Conservation (phyloP, 805 yeast genomes). For the Candida pseudofarinosa region DNA sequence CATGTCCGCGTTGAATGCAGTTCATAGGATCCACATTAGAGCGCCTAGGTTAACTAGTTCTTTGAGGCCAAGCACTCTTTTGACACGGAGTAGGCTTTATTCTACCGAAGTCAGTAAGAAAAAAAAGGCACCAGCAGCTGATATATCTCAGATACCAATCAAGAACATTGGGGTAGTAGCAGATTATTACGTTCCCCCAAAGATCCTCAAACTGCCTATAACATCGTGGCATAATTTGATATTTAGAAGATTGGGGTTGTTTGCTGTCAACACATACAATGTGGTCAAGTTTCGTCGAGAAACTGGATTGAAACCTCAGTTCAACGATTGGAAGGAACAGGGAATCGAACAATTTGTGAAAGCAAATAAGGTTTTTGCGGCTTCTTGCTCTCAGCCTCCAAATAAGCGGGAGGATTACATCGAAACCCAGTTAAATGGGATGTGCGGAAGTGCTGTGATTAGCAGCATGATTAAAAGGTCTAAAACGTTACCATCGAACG, state of each 20-base stretch:
- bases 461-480: conserved; percentile 30
- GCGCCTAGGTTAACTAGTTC: neutral
- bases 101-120: conserved; percentile 12
- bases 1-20: neutral
- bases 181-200: conserved; percentile 42
- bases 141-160: conserved; percentile 36
- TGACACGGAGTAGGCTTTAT: conserved; percentile 6
- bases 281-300: conserved; percentile 45
- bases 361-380: conserved; percentile 80
- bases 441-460: conserved; percentile 30
- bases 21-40: neutral
- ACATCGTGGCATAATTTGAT: conserved; percentile 43
- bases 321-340: conserved; percentile 81
- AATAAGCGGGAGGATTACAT: conserved; percentile 42
- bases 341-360: conserved; percentile 75
- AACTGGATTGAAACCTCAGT: conserved; percentile 42
- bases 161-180: conserved; percentile 38
- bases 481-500: conserved; percentile 48
- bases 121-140: conserved; percentile 18
- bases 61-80: neutral
- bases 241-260: conserved; percentile 59
- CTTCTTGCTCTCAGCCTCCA: conserved; percentile 31
- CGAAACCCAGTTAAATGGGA: conserved; percentile 32
- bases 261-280: conserved; percentile 62
- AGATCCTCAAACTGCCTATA: conserved; percentile 20